Conservation (phyloP, 1,139 yeast species). For the Pichia norvegensis region DNA sequence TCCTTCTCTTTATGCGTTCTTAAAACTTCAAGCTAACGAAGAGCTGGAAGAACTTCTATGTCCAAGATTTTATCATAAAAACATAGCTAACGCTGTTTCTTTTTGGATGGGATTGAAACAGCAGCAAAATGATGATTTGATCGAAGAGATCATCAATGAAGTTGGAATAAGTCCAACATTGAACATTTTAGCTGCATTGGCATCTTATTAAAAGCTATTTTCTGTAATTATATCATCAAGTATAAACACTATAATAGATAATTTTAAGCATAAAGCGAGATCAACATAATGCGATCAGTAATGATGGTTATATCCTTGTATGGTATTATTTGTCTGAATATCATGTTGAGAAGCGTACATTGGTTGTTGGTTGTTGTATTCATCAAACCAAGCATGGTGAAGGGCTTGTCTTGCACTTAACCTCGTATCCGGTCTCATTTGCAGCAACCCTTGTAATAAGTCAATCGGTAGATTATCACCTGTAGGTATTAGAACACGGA, state of each 20-base stretch:
- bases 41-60: conserved; percentile 8
- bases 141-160: conserved; percentile 8
- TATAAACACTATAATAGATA: not conserved
- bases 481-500: conserved; percentile 65
- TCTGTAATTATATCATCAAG: not conserved
- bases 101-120: conserved; percentile 12
- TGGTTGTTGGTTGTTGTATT: conserved; percentile 38
- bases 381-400: conserved; percentile 94
- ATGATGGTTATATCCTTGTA: conserved; percentile 8
- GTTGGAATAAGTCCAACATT: conserved; percentile 7
- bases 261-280: not conserved
- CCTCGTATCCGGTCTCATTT: conserved; percentile 87
- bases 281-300: not conserved
- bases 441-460: conserved; percentile 66
- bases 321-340: conserved; percentile 11
- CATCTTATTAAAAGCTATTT: conserved; percentile 10
- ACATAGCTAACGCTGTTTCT: conserved; percentile 4
- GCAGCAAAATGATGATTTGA: conserved; percentile 7
- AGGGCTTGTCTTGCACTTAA: conserved; percentile 87
- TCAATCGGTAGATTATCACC: conserved; percentile 79
- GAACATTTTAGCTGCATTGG: conserved; percentile 8
- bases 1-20: conserved; percentile 5
- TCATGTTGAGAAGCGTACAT: conserved; percentile 6
- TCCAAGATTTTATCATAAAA: conserved; percentile 6
- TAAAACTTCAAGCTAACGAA: conserved; percentile 8